Evolutionary conservation across 495 filamentous ascomycete species (phyloP), one percentile per base, ranked within the genome.

Genomic region (Amniculicola lignicola): DNA sequence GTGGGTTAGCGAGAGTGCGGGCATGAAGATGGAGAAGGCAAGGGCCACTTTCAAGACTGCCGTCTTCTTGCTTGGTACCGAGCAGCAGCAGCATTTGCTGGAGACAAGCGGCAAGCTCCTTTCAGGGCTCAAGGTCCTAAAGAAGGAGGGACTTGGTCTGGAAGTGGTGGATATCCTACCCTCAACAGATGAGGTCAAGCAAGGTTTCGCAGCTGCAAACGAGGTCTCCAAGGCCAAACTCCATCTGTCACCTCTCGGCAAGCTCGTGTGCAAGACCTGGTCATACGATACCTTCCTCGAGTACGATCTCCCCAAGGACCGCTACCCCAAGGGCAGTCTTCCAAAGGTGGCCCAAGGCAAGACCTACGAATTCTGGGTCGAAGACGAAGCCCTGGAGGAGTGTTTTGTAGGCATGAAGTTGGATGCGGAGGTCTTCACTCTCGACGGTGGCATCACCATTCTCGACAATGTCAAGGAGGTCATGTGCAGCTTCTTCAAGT

Each of bases 331-430:
- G 16, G 55, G 47, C 28, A 31, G 36, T 1, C 31, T 46, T 43
- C 33, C 53, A 42, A 39, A 52, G 54, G n/a, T 10, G 10, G 28
- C 68, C n/a, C 63, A 74, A 41, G 65, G 39, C 53, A 50, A 29
- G 24, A 25, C 71, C 12, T 79, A 81, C 57, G 77, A 81, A 27
- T 85, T 90, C 57, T 80, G 85, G 63, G 50, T 94, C 21, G 89
- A 93, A 62, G 77, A 82, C 22, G 65, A 78, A 0, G 70, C 86
- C 4, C 74, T 96, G 16, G 57, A 73, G 23, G 72, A 78, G 40
- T 79, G 84, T 54, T 82, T 81, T 58, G 73, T 80, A 0, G 89
- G 90, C 1, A 83, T 95, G 83, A 95, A 94, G 72, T 66, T 96
- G 14, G 75, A 77, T 27, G 73, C 81, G 4, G 69, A 65, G 6